Conservation (phyloP, 306 rosid species). For the Vigna trinervia region DNA sequence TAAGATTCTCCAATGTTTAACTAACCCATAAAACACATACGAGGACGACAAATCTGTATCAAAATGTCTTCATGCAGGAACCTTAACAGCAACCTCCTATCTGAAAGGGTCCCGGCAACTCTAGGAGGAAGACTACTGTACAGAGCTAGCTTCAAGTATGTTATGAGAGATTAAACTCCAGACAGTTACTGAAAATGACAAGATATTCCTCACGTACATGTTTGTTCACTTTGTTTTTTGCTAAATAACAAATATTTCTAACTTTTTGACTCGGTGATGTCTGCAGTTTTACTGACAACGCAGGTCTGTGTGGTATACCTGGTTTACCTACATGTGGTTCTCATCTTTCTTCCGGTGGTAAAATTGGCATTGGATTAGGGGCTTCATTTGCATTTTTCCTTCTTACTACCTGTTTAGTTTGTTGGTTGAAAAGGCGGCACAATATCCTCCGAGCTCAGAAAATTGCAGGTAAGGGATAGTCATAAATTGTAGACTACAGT, state of each 20-base stretch:
- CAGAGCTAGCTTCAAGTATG: slow-evolving; percentile 92
- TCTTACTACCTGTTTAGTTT: slow-evolving; percentile 55
- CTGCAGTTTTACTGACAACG: slow-evolving; percentile 81
- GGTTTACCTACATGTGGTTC: slow-evolving; percentile 71
- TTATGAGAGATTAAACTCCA: slow-evolving; percentile 18
- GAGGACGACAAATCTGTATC: slow-evolving; percentile 22
- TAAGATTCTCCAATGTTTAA: slow-evolving; percentile 52
- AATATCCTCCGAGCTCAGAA: slow-evolving; percentile 72
- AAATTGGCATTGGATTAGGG: slow-evolving; percentile 69
- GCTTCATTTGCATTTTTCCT: slow-evolving; percentile 48
- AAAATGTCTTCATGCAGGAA: slow-evolving; percentile 59
- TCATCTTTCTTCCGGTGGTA: slow-evolving; percentile 64
- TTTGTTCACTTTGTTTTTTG: slow-evolving; percentile 13
- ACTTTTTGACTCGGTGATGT: slow-evolving; percentile 30
- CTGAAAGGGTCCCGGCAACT: slow-evolving; percentile 76
- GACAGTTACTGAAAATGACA: neutral
- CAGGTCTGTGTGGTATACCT: slow-evolving; percentile 83
- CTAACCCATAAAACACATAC: slow-evolving; percentile 25
- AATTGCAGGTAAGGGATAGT: slow-evolving; percentile 63
- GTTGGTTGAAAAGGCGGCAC: slow-evolving; percentile 79
- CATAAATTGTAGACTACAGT: neutral
- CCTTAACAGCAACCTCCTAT: slow-evolving; percentile 68
- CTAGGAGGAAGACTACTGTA: slow-evolving; percentile 80
- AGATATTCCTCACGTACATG: neutral
- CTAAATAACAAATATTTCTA: neutral